Conservation (phyloP, 345 rosid species). For the Cardamine occulta region DNA sequence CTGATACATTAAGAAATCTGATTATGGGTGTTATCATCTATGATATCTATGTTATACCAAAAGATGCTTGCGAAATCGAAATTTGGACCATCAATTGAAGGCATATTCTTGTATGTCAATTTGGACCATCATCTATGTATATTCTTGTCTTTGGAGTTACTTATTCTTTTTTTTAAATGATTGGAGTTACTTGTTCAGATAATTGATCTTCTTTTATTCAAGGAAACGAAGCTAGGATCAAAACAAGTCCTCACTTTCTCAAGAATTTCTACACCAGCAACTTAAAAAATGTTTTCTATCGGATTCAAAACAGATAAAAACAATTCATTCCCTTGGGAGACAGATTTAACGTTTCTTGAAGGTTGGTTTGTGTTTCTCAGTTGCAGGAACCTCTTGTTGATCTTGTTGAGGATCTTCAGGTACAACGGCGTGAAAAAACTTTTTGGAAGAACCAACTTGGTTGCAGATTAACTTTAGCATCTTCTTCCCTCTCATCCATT, state of each 20-base stretch:
- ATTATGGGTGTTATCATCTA: neutral
- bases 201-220: slow-evolving; percentile 21
- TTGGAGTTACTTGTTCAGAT: slow-evolving; percentile 1
- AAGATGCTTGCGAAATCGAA: no score
- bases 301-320: slow-evolving; percentile 4
- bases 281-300: slow-evolving; percentile 3
- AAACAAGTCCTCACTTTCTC: slow-evolving; percentile 11
- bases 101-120: no score
- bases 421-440: slow-evolving; percentile 67
- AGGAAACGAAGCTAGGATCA: neutral
- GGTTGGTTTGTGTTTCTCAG: slow-evolving; percentile 20
- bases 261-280: slow-evolving; percentile 18
- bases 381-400: slow-evolving; percentile 37
- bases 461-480: slow-evolving; percentile 83
- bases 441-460: slow-evolving; percentile 80
- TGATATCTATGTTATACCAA: no score
- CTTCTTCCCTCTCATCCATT: slow-evolving; percentile 97
- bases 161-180: no score
- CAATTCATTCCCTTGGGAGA: neutral
- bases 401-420: slow-evolving; percentile 69
- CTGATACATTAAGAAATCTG: neutral
- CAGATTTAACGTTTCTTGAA: slow-evolving; percentile 17
- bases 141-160: no score
- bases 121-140: no score
- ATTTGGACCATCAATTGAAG: neutral